phyloP scores from a whole-genome alignment of 2,329 filamentous ascomycete genomes.

The Juglanconis sp. region DNA sequence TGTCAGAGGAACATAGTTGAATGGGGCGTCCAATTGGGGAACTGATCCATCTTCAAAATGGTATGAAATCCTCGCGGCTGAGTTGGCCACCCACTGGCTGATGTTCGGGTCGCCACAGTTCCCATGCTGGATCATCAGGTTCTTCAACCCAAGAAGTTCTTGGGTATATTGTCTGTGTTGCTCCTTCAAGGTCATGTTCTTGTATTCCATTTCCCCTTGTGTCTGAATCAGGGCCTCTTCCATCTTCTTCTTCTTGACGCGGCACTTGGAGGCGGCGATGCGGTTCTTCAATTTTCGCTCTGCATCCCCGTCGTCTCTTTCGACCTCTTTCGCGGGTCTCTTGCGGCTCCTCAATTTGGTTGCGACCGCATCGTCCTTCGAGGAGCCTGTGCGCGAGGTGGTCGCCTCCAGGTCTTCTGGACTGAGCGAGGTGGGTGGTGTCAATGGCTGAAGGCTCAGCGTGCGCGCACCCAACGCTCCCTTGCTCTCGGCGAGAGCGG shows the following conservation, averaged over 20 bases:
- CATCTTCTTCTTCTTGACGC: slow-evolving; percentile 62
- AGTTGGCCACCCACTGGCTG: slow-evolving; percentile 50
- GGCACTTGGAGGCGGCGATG: slow-evolving; percentile 70
- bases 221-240: slow-evolving; percentile 47
- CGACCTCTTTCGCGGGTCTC: slow-evolving; percentile 51
- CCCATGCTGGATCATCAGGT: slow-evolving; percentile 50
- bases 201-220: slow-evolving; percentile 40
- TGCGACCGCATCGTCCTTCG: not conserved
- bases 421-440: not conserved
- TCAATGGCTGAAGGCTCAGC: slow-evolving; percentile 4
- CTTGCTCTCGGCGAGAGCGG: slow-evolving; percentile 2
- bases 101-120: slow-evolving; percentile 52
- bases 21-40: not conserved
- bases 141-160: slow-evolving; percentile 47
- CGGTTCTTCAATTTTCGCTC: slow-evolving; percentile 52
- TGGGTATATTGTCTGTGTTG: slow-evolving; percentile 40
- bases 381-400: not conserved
- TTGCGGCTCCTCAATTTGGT: too few species aligned
- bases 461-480: not conserved
- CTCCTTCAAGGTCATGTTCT: slow-evolving; percentile 40
- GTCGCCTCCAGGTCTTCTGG: too few species aligned
- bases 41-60: slow-evolving; percentile 10
- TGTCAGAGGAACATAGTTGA: not conserved
- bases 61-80: slow-evolving; percentile 46
- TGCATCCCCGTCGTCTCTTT: slow-evolving; percentile 40